Base-by-base conservation (phyloP, 495 filamentous ascomycete species). In the Aspergillus avenaceus region DNA sequence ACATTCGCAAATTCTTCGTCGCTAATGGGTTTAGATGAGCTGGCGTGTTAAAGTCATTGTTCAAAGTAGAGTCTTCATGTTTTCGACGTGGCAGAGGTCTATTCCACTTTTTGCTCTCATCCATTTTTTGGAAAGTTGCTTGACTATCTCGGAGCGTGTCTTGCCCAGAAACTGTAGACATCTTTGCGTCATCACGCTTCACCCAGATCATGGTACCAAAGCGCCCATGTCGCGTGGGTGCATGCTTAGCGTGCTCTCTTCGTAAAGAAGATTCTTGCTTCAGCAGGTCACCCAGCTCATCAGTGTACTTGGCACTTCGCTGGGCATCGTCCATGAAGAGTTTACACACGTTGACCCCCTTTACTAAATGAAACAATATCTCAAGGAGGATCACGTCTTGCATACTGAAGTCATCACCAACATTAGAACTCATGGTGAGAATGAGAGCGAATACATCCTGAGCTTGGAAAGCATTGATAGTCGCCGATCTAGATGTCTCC, bases 151-250 rank as follows among this genome's bases (percentile, higher is more conserved):
- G 78, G 45, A 97, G 76, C 13, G 85, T 83, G 54, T 86, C 83
- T 63, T 97, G 95, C 8, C 95, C 95, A 2, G 89, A 88, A 2
- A 99, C 83, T 0, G 91, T 92, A 5, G 87, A 84, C 40, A 92
- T 74, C 56, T 86, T 88, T 7, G 78, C 74, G 61, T 93, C 88
- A 47, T 87, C 86, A 43, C 89, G 77, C 70, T 97, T 90, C 32
- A 99, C 83, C 93, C 95, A 97, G 16, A 96, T 85, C 85, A 97
- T 96, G 12, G 91, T 95, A 1, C 95, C 95, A 62, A 97, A 99
- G 45, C 95, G 79, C 54, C 91, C 95, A 64, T 99, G 95, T 28
- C 95, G 73, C 6, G 91, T 91, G 2, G 91, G 90, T 5, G 87
- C 88, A 56, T 85, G 84, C 55, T 84, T 86, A 28, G 83, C 81